Percentiles rank a stretch among this genome's conserved stretches.
Conservation (phyloP, 768 basidiomycete species). For the Psilocybe sp. region DNA sequence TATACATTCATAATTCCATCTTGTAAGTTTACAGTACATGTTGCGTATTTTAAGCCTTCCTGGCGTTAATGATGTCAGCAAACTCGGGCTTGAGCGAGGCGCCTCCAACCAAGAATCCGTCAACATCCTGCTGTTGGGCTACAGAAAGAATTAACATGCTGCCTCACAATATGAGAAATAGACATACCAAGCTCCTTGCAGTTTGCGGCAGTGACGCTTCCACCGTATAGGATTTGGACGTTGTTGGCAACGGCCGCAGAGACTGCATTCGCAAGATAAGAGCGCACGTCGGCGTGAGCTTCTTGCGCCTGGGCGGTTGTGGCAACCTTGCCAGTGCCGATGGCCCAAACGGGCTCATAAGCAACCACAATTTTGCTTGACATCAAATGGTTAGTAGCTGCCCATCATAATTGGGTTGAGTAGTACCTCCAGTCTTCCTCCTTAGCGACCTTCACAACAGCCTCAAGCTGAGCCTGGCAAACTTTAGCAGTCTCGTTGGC, state of each 20-base stretch:
- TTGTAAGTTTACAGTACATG: no score
- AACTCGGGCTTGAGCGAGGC: slow-evolving; percentile 99
- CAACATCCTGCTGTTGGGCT: slow-evolving; percentile 82
- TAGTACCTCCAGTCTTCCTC: slow-evolving; percentile 79
- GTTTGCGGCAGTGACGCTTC: slow-evolving; percentile 89
- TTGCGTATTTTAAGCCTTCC: slow-evolving; percentile 14
- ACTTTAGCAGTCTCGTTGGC: slow-evolving; percentile 71
- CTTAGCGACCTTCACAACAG: slow-evolving; percentile 61
- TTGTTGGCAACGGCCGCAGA: slow-evolving; percentile 65
- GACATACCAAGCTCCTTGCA: slow-evolving; percentile 80
- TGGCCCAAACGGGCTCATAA: slow-evolving; percentile 98
- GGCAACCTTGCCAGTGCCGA: slow-evolving; percentile 96
- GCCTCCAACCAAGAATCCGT: slow-evolving; percentile 97
- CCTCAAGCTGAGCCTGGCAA: slow-evolving; percentile 78
- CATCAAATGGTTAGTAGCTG: not conserved
- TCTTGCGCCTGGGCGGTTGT: slow-evolving; percentile 92
- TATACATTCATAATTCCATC: no score
- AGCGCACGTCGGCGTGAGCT: slow-evolving; percentile 80
- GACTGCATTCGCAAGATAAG: slow-evolving; percentile 64
- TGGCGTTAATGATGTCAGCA: slow-evolving; percentile 83
- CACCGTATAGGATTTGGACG: slow-evolving; percentile 93
- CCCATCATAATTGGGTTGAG: not conserved
- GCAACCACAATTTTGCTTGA: slow-evolving; percentile 87
- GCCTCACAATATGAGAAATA: not conserved
- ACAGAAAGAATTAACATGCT: slow-evolving; percentile 3